These are phyloP conservation scores for Fimicolochytrium jonesii DNA, from an alignment of 192 early-diverging fungal genomes.

Conservation along the genomic window DNA sequence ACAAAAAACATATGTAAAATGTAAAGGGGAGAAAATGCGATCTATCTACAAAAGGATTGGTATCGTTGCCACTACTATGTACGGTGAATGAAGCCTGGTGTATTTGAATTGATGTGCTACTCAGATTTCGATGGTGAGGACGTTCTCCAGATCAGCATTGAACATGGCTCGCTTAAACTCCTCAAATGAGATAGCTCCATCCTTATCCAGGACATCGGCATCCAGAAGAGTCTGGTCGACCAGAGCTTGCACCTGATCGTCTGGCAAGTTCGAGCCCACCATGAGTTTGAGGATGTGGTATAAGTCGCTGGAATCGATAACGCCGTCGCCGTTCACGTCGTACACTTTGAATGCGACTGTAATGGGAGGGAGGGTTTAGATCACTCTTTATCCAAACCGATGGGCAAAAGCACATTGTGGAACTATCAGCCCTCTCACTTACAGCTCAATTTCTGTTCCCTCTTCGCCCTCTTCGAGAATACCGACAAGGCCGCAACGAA, in stretches of 20 bases:
- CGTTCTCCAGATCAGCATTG: constrained; percentile 34
- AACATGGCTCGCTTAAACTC: constrained; percentile 47
- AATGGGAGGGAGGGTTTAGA: not conserved
- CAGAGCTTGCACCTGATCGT: constrained; percentile 36
- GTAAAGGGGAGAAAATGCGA: no score
- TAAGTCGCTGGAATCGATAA: constrained; percentile 39
- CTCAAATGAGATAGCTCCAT: constrained; percentile 41
- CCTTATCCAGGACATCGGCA: constrained; percentile 40
- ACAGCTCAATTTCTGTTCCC: constrained; percentile 47
- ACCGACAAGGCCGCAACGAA: constrained; percentile 34
- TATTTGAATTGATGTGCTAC: no score
- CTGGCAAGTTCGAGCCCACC: constrained; percentile 34
- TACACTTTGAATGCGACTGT: constrained; percentile 88
- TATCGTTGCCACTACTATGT: no score
- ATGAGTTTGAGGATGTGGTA: constrained; percentile 37
- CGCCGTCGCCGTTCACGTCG: constrained; percentile 47
- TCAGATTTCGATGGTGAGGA: constrained; percentile 37
- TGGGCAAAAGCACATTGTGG: not conserved
- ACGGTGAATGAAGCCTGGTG: no score
- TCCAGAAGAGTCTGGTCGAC: constrained; percentile 47
- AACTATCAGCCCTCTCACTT: constrained; percentile 4
- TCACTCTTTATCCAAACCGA: not conserved
- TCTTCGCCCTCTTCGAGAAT: constrained; percentile 29
- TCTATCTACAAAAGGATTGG: no score
- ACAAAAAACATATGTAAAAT: no score